Conservation (phyloP, 306 rosid species). For the Datisca glomerata region DNA sequence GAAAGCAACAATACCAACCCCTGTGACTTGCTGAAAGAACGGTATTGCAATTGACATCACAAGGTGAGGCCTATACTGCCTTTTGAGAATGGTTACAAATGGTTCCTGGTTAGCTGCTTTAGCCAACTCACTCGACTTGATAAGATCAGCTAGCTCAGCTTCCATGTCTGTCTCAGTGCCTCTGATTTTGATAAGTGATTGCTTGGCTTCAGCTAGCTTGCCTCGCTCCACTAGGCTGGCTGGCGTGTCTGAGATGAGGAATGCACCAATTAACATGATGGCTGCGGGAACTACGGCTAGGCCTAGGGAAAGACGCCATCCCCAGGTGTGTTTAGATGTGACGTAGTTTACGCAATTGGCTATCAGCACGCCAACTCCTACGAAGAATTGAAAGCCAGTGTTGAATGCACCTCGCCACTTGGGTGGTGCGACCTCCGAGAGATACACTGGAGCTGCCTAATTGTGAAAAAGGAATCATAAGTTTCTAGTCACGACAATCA, state of each 20-base stretch:
- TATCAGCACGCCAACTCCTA: constrained; percentile 37
- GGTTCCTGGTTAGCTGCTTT: constrained; percentile 31
- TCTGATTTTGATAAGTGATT: constrained; percentile 14
- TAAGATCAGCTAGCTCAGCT: constrained; percentile 19
- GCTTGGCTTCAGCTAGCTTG: constrained; percentile 30
- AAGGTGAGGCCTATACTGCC: constrained; percentile 54
- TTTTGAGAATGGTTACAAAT: constrained; percentile 28
- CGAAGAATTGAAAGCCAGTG: constrained; percentile 53
- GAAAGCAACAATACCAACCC: constrained; percentile 57
- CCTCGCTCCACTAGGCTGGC: constrained; percentile 50
- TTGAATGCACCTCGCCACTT: constrained; percentile 76
- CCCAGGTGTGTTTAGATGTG: constrained; percentile 41
- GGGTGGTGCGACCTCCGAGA: constrained; percentile 66
- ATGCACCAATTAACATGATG: constrained; percentile 33
- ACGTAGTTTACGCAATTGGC: constrained; percentile 48
- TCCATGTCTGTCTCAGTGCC: not conserved
- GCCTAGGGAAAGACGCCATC: constrained; percentile 66
- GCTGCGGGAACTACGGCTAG: constrained; percentile 44
- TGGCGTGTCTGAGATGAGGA: constrained; percentile 47
- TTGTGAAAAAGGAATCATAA: no score
- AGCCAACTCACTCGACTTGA: constrained; percentile 15
- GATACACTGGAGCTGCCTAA: constrained; percentile 66
- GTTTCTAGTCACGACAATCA: no score
- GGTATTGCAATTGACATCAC: constrained; percentile 40
- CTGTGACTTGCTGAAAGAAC: constrained; percentile 47